These are phyloP conservation scores for Pneumocystis oryctolagi DNA, from an alignment of 1,139 yeast genomes.

Conservation along the genomic window DNA sequence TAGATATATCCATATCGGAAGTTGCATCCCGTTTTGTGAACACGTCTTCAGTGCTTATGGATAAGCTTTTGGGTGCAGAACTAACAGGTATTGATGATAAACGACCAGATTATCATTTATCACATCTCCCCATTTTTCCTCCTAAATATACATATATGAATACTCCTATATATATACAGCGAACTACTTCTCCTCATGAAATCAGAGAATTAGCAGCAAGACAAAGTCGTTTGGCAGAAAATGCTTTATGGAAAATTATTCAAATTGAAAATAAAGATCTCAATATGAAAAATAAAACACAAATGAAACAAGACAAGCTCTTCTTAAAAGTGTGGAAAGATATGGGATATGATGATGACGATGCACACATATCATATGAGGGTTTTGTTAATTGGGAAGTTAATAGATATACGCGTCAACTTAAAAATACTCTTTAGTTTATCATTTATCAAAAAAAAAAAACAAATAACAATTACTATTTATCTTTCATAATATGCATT, in stretches of 20 bases:
- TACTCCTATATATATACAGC: constrained; percentile 51
- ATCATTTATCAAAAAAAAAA: not conserved
- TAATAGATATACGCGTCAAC: not conserved
- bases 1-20: not conserved
- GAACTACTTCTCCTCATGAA: constrained; percentile 56
- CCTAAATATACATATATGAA: constrained; percentile 82
- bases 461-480: not conserved
- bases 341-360: not conserved
- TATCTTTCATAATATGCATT: not conserved
- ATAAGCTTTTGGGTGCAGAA: not conserved
- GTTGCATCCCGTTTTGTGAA: not conserved
- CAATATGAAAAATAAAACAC: not conserved
- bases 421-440: not conserved
- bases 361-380: not conserved
- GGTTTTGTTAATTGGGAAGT: not conserved
- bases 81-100: not conserved
- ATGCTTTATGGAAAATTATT: constrained; percentile 49
- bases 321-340: not conserved
- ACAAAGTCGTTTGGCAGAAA: constrained; percentile 68
- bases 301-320: not conserved
- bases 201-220: constrained; percentile 57
- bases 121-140: constrained; percentile 58
- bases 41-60: not conserved
- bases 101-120: not conserved
- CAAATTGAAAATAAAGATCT: constrained; percentile 16